These are phyloP conservation scores for Candida ponderosae DNA, from an alignment of 805 yeast species.

Conservation along the genomic window DNA sequence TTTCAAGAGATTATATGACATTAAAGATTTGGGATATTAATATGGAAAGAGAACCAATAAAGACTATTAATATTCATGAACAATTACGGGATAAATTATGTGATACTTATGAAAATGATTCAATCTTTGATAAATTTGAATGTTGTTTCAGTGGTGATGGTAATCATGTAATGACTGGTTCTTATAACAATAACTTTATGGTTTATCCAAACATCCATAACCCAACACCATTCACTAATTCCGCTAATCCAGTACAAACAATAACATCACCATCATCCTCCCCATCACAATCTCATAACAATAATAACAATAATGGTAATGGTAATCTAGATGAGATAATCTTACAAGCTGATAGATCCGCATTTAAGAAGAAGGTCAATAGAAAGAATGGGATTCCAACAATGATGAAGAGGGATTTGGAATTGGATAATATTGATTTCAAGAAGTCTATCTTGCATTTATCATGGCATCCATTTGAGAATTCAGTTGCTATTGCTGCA, in stretches of 20 bases:
- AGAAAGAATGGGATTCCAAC: constrained; percentile 26
- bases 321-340: constrained; percentile 48
- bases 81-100: constrained; percentile 88
- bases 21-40: constrained; percentile 97
- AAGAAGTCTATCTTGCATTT: constrained; percentile 89
- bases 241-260: neutral
- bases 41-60: constrained; percentile 92
- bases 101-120: constrained; percentile 97
- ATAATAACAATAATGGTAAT: constrained; percentile 54
- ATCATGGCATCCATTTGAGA: constrained; percentile 98
- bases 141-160: constrained; percentile 93
- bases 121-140: constrained; percentile 97
- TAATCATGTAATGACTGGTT: constrained; percentile 89
- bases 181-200: constrained; percentile 95
- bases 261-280: constrained; percentile 5
- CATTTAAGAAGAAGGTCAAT: constrained; percentile 64
- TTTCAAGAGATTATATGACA: constrained; percentile 95
- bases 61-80: constrained; percentile 93
- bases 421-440: constrained; percentile 73
- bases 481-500: constrained; percentile 96
- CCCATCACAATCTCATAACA: constrained; percentile 27
- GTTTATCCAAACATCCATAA: constrained; percentile 84
- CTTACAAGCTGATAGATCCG: constrained; percentile 96
- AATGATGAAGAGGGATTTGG: constrained; percentile 36
- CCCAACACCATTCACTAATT: too few species aligned